Evolutionary conservation across 2,329 filamentous ascomycete genomes (phyloP).

Genomic region (Pseudogymnoascus pannorum): DNA sequence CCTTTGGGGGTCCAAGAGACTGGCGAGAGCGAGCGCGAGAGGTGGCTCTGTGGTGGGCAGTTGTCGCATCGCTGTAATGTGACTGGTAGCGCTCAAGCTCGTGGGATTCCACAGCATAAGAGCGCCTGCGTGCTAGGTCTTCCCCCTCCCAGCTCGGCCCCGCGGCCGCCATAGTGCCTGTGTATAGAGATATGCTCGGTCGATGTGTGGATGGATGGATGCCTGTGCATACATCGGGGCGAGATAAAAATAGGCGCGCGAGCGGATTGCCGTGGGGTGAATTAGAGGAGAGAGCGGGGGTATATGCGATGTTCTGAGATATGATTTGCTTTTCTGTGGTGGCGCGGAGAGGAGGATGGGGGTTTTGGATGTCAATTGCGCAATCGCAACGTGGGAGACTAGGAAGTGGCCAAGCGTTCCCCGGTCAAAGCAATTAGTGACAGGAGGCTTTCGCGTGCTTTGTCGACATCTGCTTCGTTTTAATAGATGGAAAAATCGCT

Average conservation of each 20-base stretch:
- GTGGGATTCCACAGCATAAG: constrained; percentile 21
- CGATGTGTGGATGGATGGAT: not conserved
- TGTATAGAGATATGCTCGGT: not conserved
- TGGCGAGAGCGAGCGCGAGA: constrained; percentile 4
- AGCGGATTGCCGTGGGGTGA: not conserved
- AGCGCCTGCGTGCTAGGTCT: not conserved
- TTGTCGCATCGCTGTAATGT: constrained; percentile 18
- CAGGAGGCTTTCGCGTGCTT: not conserved
- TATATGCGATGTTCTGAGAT: not conserved
- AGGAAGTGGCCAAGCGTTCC: not conserved
- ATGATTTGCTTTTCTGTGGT: constrained; percentile 1
- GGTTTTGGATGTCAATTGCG: constrained; percentile 6
- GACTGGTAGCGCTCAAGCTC: constrained; percentile 21
- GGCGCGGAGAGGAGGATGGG: constrained; percentile 4
- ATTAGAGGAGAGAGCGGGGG: not conserved
- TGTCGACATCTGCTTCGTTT: not conserved
- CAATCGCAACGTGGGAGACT: constrained; percentile 4
- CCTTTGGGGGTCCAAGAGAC: not conserved
- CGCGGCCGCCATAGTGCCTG: constrained; percentile 1
- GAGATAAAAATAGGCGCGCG: constrained; percentile 6
- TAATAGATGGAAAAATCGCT: not conserved
- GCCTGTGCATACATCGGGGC: constrained; percentile 6
- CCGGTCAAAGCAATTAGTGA: not conserved
- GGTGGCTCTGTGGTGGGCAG: not conserved
- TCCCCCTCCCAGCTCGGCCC: not conserved